These are phyloP conservation scores for Trametes sanguinea DNA, from an alignment of 768 basidiomycete species.

Conservation along the genomic window DNA sequence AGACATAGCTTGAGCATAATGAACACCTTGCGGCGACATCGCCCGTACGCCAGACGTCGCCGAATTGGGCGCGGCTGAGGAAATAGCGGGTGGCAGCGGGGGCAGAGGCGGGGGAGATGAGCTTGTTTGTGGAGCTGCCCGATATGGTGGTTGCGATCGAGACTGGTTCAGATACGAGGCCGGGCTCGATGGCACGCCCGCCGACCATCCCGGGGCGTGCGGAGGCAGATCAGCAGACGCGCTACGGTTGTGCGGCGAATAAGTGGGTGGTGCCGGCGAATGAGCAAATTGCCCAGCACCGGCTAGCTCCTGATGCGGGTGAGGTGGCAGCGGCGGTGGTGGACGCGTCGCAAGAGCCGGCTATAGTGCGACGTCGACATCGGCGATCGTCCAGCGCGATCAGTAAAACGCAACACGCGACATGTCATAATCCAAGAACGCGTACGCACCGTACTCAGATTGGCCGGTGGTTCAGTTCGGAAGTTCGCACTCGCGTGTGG, in stretches of 20 bases:
- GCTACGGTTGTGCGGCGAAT: conserved; percentile 20
- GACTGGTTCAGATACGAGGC: conserved; percentile 10
- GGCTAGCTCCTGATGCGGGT: conserved; percentile 19
- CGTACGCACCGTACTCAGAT: conserved; percentile 20
- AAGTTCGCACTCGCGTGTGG: neutral
- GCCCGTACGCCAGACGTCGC: conserved; percentile 1
- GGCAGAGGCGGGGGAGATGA: conserved; percentile 12
- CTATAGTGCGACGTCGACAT: conserved; percentile 11
- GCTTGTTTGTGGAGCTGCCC: conserved; percentile 12
- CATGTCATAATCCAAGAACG: conserved; percentile 3
- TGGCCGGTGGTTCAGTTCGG: conserved; percentile 15
- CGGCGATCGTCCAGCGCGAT: conserved; percentile 11
- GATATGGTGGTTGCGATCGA: conserved; percentile 18
- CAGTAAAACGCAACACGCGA: conserved; percentile 9
- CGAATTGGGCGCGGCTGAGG: neutral
- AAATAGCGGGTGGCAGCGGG: conserved; percentile 21
- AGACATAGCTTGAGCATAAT: conserved; percentile 17
- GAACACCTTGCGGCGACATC: conserved; percentile 2
- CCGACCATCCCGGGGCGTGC: conserved; percentile 17
- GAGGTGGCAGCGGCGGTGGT: conserved; percentile 31
- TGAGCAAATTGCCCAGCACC: conserved; percentile 17
- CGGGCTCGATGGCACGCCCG: conserved; percentile 9
- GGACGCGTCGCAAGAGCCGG: conserved; percentile 26
- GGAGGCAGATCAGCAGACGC: conserved; percentile 4
- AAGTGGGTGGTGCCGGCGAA: conserved; percentile 27